These are phyloP conservation scores for Xylariomycetidae sp. DNA, from an alignment of 2,329 filamentous ascomycete genomes.

Conservation along the genomic window DNA sequence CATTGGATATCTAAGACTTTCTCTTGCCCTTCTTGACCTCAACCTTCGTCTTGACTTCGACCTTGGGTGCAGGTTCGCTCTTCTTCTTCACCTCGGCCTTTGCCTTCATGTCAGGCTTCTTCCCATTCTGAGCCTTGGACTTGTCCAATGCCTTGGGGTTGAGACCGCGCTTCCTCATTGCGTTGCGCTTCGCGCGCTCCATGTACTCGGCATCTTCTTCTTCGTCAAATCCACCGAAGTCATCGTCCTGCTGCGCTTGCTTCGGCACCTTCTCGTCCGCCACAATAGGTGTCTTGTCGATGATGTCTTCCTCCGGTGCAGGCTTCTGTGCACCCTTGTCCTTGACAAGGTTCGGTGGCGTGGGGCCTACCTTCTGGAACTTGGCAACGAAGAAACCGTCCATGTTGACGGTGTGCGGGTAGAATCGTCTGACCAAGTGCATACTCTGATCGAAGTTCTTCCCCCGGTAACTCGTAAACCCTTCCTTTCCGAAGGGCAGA, in stretches of 20 bases:
- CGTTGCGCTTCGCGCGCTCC: slow-evolving; percentile 65
- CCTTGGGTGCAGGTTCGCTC: slow-evolving; percentile 2
- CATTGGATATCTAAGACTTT: too few species aligned
- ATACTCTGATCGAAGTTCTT: slow-evolving; percentile 86
- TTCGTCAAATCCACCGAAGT: slow-evolving; percentile 70
- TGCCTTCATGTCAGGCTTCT: too few species aligned
- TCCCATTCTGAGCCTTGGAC: slow-evolving; percentile 29
- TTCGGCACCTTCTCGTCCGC: slow-evolving; percentile 36
- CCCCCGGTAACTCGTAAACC: slow-evolving; percentile 84
- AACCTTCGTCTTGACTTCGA: slow-evolving; percentile 7
- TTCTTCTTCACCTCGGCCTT: slow-evolving; percentile 10
- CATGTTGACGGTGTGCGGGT: slow-evolving; percentile 84
- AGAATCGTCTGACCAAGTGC: slow-evolving; percentile 78
- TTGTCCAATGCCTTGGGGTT: slow-evolving; percentile 57
- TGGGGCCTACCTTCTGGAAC: slow-evolving; percentile 85
- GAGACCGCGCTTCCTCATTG: slow-evolving; percentile 66
- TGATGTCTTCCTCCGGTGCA: slow-evolving; percentile 32
- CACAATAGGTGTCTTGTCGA: slow-evolving; percentile 65
- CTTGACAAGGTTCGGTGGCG: slow-evolving; percentile 52
- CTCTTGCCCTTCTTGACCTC: slow-evolving; percentile 15
- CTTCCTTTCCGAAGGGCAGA: slow-evolving; percentile 83
- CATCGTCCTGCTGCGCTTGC: slow-evolving; percentile 36
- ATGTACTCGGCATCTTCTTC: slow-evolving; percentile 68
- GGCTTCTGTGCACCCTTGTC: slow-evolving; percentile 20
- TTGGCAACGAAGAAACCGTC: slow-evolving; percentile 99